Conservation (phyloP, 805 yeast genomes). For the Candida nonsorbophila region DNA sequence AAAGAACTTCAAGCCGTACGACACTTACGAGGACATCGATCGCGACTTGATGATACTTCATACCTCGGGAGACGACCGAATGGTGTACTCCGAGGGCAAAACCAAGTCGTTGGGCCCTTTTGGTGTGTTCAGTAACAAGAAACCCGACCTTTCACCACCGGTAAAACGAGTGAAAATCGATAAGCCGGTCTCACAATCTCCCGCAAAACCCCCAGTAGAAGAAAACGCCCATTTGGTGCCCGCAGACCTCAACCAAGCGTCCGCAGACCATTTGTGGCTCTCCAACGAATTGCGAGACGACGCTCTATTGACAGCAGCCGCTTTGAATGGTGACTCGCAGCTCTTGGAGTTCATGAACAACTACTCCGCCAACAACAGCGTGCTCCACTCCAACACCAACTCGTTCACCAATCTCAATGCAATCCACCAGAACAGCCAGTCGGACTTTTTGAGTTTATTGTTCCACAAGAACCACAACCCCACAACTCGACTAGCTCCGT, state of each 20-base stretch:
- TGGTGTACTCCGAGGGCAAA: conserved; percentile 32
- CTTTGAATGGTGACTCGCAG: conserved; percentile 55
- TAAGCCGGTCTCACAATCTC: background rate
- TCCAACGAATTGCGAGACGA: conserved; percentile 68
- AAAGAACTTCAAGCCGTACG: conserved; percentile 40
- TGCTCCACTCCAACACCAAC: background rate
- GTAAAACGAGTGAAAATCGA: conserved; percentile 18
- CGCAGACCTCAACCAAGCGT: conserved; percentile 7
- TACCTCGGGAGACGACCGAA: conserved; percentile 26
- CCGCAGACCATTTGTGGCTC: conserved; percentile 67
- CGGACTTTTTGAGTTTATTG: conserved; percentile 46
- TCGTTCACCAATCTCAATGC: conserved; percentile 14
- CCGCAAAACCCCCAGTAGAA: background rate
- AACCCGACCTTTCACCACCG: conserved; percentile 10
- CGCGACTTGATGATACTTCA: conserved; percentile 56
- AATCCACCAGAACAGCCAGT: no score
- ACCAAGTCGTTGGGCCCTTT: conserved; percentile 71
- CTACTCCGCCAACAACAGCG: conserved; percentile 1
- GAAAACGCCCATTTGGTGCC: no score
- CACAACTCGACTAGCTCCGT: conserved; percentile 1
- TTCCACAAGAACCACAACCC: conserved; percentile 40
- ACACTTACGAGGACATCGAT: conserved; percentile 81
- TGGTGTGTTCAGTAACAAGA: conserved; percentile 55
- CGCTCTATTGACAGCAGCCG: conserved; percentile 70
- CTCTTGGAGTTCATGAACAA: conserved; percentile 47